phyloP scores from a whole-genome alignment of 306 rosid genomes.

The Prunus mongolica region DNA sequence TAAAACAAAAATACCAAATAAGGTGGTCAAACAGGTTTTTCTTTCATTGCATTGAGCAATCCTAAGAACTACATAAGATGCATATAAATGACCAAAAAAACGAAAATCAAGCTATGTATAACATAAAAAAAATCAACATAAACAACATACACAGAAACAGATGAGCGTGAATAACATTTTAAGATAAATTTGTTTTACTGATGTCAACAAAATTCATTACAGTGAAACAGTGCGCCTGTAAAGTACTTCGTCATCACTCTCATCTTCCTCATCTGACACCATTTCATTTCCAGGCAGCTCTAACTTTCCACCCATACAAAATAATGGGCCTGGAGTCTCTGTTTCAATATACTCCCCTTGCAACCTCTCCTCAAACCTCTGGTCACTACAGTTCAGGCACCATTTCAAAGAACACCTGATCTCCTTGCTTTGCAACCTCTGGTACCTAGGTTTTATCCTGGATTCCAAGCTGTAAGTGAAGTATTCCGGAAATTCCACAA shows the following conservation, averaged over 20 bases:
- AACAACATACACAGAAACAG: not conserved
- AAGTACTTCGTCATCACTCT: constrained; percentile 69
- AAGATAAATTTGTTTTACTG: not conserved
- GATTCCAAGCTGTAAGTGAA: constrained; percentile 92
- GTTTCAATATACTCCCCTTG: constrained; percentile 77
- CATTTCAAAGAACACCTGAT: constrained; percentile 73
- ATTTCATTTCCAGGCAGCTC: constrained; percentile 63
- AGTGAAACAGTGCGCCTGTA: constrained; percentile 74
- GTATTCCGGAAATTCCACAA: constrained; percentile 82
- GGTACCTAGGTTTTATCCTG: constrained; percentile 83
- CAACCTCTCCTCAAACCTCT: constrained; percentile 91
- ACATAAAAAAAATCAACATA: not conserved
- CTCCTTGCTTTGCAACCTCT: constrained; percentile 66
- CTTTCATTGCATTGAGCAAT: not conserved
- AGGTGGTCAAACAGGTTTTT: not conserved
- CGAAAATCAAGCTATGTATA: not conserved
- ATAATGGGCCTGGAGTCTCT: constrained; percentile 68
- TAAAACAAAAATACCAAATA: not conserved
- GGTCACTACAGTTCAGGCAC: constrained; percentile 91
- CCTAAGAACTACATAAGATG: not conserved
- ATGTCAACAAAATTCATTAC: constrained; percentile 18
- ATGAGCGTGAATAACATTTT: not conserved
- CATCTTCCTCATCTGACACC: constrained; percentile 82
- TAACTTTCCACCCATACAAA: constrained; percentile 82
- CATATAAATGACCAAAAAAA: not conserved